Evolutionary conservation across 2,329 filamentous ascomycete species (phyloP), one percentile per base, ranked within the genome.

Genomic region (Purpureocillium takamizusanense): DNA sequence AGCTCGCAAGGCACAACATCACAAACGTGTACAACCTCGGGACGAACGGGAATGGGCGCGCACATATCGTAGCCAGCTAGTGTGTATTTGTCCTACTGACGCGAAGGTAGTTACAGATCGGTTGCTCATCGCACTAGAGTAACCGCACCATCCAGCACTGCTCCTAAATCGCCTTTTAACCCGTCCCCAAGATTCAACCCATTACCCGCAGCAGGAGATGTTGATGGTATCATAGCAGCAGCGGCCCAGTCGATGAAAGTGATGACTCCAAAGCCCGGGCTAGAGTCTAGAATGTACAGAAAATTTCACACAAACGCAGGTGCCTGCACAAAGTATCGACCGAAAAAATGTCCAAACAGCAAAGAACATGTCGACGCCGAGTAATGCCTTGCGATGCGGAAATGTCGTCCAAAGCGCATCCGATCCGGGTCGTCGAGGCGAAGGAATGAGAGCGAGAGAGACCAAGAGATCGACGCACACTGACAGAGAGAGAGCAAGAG

Each of bases 271-370:
- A 25, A 45, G 50, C 53, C 51, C 45, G 50, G 51, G 51, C 50
- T 51, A 40, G 41, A 44, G 46, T 57, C 56, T 59, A 57, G 49
- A 54, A 60, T 59, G 50, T 57, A 60, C 52, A 56, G 40, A 42
- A 52, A 54, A 48, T n/a, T 25, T 25, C 21, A 25, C 5, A 39
- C 40, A 42, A 42, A 48, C 42, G 43, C 41, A 44, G 36, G 41
- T 43, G 46, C 53, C 46, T 42, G 36, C 41, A 31, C 38, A 48
- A 47, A 52, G 47, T 51, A 54, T 54, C 45, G 54, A 43, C 46
- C 50, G 21, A 25, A 46, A n/a, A 56, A 56, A 57, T 50, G 56
- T 55, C 55, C 51, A 51, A 50, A 42, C 46, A 25, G 10, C 21
- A 25, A 5, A 48, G 50, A 43, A 49, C 29, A 46, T 49, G 42